phyloP scores from a whole-genome alignment of 441 rosid species.

The Geranium incanum region DNA sequence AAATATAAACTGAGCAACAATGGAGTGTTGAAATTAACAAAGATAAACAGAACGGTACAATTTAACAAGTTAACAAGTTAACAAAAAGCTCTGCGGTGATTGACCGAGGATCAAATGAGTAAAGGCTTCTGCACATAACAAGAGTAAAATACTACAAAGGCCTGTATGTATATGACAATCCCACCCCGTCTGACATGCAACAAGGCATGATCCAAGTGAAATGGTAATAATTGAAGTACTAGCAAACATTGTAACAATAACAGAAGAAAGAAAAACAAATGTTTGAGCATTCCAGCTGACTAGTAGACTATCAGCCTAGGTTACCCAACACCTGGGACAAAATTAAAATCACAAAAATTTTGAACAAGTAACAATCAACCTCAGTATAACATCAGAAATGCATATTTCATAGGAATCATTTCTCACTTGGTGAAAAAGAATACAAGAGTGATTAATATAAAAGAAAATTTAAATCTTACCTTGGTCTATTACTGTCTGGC shows the following conservation, averaged over 20 bases:
- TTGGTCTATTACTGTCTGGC: constrained; percentile 94
- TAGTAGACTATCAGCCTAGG: no score
- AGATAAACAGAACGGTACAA: neutral
- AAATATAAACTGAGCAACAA: neutral
- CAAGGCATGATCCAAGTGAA: neutral
- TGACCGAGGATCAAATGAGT: constrained; percentile 4
- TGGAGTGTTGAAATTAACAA: neutral
- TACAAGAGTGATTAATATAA: no score
- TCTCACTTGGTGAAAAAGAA: no score
- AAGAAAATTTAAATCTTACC: constrained; percentile 32
- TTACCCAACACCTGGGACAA: no score
- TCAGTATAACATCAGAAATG: no score
- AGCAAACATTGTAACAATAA: no score
- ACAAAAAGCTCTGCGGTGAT: constrained; percentile 1
- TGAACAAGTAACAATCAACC: no score
- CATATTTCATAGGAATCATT: no score
- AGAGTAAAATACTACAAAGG: neutral
- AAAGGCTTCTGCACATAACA: neutral
- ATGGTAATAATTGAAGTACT: neutral
- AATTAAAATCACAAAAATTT: no score
- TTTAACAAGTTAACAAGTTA: neutral
- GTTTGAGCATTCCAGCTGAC: no score
- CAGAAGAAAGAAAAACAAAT: no score
- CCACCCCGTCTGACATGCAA: neutral
- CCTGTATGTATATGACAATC: neutral